Percentiles rank a stretch among this genome's conserved stretches.
Conservation (phyloP, 805 yeast species). For the Ogataea paraovalis region DNA sequence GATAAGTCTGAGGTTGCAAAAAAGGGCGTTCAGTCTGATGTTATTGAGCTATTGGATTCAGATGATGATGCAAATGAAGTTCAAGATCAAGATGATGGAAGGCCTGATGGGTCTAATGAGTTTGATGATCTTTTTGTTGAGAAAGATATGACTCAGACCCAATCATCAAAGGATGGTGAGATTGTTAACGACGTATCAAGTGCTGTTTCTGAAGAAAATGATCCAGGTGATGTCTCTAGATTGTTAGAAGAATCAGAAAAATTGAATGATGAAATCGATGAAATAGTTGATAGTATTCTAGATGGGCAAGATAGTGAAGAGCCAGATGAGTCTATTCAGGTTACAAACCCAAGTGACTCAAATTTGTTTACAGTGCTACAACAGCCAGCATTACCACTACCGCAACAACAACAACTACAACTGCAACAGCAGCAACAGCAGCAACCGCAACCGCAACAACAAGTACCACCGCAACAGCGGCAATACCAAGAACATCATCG, state of each 20-base stretch:
- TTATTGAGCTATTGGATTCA: conserved; percentile 6
- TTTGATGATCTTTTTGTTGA: not conserved
- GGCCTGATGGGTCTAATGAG: no score
- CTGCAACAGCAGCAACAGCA: conserved; percentile 2
- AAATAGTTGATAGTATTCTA: conserved; percentile 7
- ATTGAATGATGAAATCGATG: conserved; percentile 6
- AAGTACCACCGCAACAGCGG: not conserved
- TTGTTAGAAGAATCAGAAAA: conserved; percentile 4
- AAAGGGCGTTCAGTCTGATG: conserved; percentile 9
- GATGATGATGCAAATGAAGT: conserved; percentile 1
- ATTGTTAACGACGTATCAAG: no score
- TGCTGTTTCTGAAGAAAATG: no score
- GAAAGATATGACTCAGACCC: not conserved
- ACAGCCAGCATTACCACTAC: no score
- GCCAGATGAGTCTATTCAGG: conserved; percentile 1
- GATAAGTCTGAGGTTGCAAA: conserved; percentile 4
- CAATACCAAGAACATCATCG: not conserved
- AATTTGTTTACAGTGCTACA: no score
- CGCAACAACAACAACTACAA: not conserved
- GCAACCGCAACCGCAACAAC: not conserved
- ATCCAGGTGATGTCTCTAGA: conserved; percentile 11
- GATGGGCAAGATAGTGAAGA: not conserved
- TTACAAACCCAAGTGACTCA: not conserved
- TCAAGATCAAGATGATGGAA: no score
- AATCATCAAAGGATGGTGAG: not conserved